A percentile compares a stretch with the other conserved stretches of the same genome.
Conservation (phyloP, 176 grass and related monocot species). For the Miscanthus lutarioriparius region DNA sequence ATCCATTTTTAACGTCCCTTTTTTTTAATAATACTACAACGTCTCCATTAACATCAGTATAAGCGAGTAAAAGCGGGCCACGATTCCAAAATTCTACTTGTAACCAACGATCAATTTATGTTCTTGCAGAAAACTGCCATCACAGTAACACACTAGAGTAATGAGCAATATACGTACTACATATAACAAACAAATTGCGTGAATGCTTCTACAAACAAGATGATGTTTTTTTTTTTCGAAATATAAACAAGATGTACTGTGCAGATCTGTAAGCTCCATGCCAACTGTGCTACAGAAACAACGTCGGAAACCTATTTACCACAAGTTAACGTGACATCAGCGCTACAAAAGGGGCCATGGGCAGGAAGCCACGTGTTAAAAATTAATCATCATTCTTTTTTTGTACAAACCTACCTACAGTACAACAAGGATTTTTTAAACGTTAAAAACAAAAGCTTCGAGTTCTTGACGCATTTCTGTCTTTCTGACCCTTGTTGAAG, state of each 20-base stretch:
- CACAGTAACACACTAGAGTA: background rate
- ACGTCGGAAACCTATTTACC: slow-evolving; percentile 23
- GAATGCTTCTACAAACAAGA: slow-evolving; percentile 18
- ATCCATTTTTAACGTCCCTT: background rate
- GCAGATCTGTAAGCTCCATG: background rate
- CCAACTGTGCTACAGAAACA: background rate
- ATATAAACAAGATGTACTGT: slow-evolving; percentile 25
- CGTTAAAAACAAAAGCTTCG: slow-evolving; percentile 47
- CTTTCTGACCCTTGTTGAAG: slow-evolving; percentile 66
- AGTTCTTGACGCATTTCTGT: slow-evolving; percentile 42
- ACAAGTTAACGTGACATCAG: slow-evolving; percentile 19
- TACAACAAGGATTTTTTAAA: slow-evolving; percentile 40
- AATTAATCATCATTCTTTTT: background rate
- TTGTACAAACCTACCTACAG: slow-evolving; percentile 26
- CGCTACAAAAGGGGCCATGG: slow-evolving; percentile 25
- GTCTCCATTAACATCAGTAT: background rate
- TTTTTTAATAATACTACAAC: background rate
- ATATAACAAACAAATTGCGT: background rate
- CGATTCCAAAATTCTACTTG: background rate
- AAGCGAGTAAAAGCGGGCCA: background rate
- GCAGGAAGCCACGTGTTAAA: slow-evolving; percentile 1
- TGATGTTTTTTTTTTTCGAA: background rate
- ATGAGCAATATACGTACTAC: background rate
- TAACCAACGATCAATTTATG: background rate
- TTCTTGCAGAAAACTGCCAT: too few relatives aligned